These are phyloP conservation scores for Coniochaeta hoffmannii DNA, from an alignment of 2,329 filamentous ascomycete species.

Conservation along the genomic window DNA sequence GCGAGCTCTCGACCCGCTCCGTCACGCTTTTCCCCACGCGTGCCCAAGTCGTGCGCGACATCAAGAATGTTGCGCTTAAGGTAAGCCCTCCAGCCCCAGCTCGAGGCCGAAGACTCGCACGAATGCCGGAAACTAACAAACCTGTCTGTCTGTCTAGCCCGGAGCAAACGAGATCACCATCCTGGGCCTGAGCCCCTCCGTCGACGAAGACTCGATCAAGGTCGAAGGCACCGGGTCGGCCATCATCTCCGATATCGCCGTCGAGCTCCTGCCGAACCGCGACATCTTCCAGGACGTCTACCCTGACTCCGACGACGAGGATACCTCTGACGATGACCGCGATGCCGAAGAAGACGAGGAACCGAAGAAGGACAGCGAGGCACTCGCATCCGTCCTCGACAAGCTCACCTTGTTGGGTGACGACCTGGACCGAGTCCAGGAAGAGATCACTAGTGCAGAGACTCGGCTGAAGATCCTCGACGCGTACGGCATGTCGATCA, in stretches of 20 bases:
- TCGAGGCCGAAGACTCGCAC: too few relatives aligned
- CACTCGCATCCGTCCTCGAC: constrained; percentile 22
- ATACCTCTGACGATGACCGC: constrained; percentile 19
- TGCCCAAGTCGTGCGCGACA: constrained; percentile 53
- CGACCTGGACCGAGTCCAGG: constrained; percentile 20
- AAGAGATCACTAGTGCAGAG: constrained; percentile 24
- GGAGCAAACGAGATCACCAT: constrained; percentile 51
- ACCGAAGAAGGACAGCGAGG: constrained; percentile 11
- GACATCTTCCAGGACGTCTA: constrained; percentile 49
- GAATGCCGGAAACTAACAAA: not conserved
- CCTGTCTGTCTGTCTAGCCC: constrained; percentile 23
- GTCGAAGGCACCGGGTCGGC: constrained; percentile 51
- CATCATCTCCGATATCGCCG: constrained; percentile 54
- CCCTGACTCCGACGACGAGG: constrained; percentile 35
- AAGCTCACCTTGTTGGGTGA: constrained; percentile 23
- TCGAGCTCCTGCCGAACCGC: constrained; percentile 48
- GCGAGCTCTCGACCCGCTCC: constrained; percentile 49
- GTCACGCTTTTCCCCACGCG: constrained; percentile 56
- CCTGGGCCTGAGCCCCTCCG: constrained; percentile 42
- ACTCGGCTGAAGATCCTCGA: constrained; percentile 34
- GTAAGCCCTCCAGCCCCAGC: constrained; percentile 16
- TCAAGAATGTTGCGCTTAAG: constrained; percentile 44
- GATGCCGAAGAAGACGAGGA: constrained; percentile 15
- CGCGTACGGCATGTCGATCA: constrained; percentile 27
- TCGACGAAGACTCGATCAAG: constrained; percentile 50